Conservation (phyloP, 805 yeast species). For the Candida koratica region DNA sequence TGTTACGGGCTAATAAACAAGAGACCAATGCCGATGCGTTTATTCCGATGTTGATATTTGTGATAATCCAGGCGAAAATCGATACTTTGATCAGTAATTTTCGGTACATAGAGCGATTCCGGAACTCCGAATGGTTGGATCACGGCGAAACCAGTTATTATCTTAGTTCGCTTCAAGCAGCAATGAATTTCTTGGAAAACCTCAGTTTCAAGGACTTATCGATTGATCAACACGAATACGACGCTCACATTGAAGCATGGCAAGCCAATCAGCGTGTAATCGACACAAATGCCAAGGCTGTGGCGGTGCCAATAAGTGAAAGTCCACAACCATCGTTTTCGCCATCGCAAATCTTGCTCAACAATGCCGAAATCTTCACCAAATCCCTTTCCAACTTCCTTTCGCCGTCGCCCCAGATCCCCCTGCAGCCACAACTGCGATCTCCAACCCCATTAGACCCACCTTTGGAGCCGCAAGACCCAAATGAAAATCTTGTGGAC, state of each 20-base stretch:
- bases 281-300: slow-evolving; percentile 12
- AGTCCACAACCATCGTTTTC: slow-evolving; percentile 19
- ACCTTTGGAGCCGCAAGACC: slow-evolving; percentile 1
- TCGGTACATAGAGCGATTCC: slow-evolving; percentile 78
- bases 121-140: slow-evolving; percentile 66
- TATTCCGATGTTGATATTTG: slow-evolving; percentile 81
- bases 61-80: slow-evolving; percentile 67
- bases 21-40: slow-evolving; percentile 89
- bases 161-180: slow-evolving; percentile 85
- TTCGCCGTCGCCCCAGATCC: slow-evolving; percentile 35
- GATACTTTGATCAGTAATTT: slow-evolving; percentile 69
- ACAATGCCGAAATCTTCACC: slow-evolving; percentile 49
- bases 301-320: no score
- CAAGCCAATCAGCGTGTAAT: slow-evolving; percentile 33
- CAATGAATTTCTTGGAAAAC: slow-evolving; percentile 71
- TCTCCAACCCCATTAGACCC: slow-evolving; percentile 3
- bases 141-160: slow-evolving; percentile 90
- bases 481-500: slow-evolving; percentile 12
- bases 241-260: slow-evolving; percentile 51
- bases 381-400: slow-evolving; percentile 44
- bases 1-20: slow-evolving; percentile 65
- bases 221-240: slow-evolving; percentile 56
- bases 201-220: slow-evolving; percentile 57
- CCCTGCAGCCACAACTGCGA: no score
- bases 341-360: slow-evolving; percentile 37